phyloP scores from a whole-genome alignment of 352 stramenopile species.

The Phytophthora fragariae region DNA sequence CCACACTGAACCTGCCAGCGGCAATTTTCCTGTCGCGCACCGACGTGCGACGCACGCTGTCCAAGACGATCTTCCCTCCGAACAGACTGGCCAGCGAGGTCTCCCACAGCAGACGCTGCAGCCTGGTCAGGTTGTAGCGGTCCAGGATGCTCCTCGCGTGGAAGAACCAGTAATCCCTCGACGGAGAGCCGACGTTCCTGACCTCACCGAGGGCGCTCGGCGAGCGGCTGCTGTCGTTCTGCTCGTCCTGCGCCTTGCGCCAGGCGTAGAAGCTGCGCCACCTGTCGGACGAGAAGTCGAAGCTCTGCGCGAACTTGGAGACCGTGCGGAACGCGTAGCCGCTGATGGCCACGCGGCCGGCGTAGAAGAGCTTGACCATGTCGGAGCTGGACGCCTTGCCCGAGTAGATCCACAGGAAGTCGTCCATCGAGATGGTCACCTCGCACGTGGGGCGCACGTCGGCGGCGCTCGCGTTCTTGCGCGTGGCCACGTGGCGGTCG shows the following conservation, averaged over 20 bases:
- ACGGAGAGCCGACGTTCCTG: slow-evolving; percentile 61
- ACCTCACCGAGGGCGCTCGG: slow-evolving; percentile 45
- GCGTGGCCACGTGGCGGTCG: slow-evolving; percentile 54
- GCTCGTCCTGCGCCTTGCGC: slow-evolving; percentile 53
- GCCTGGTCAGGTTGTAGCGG: slow-evolving; percentile 66
- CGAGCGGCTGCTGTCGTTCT: slow-evolving; percentile 40
- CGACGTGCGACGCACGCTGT: slow-evolving; percentile 46
- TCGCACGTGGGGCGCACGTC: slow-evolving; percentile 71
- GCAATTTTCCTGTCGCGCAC: slow-evolving; percentile 20
- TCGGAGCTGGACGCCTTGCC: slow-evolving; percentile 83
- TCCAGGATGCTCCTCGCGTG: slow-evolving; percentile 68
- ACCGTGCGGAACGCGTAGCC: slow-evolving; percentile 86
- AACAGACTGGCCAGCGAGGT: slow-evolving; percentile 75
- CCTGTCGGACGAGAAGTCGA: slow-evolving; percentile 86
- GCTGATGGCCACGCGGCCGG: slow-evolving; percentile 76
- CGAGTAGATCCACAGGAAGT: slow-evolving; percentile 90
- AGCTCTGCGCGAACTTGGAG: slow-evolving; percentile 84
- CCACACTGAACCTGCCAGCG: slow-evolving; percentile 31
- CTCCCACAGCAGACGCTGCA: slow-evolving; percentile 82
- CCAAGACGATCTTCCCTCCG: slow-evolving; percentile 66
- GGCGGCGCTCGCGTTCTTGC: slow-evolving; percentile 57
- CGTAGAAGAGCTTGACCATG: slow-evolving; percentile 84
- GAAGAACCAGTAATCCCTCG: slow-evolving; percentile 80
- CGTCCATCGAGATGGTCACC: slow-evolving; percentile 86
- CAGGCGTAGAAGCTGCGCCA: slow-evolving; percentile 83